Percentiles rank a stretch among this genome's conserved stretches.
phyloP scores from a whole-genome alignment of 495 filamentous ascomycete species.

The Penicillium simplicissimum region DNA sequence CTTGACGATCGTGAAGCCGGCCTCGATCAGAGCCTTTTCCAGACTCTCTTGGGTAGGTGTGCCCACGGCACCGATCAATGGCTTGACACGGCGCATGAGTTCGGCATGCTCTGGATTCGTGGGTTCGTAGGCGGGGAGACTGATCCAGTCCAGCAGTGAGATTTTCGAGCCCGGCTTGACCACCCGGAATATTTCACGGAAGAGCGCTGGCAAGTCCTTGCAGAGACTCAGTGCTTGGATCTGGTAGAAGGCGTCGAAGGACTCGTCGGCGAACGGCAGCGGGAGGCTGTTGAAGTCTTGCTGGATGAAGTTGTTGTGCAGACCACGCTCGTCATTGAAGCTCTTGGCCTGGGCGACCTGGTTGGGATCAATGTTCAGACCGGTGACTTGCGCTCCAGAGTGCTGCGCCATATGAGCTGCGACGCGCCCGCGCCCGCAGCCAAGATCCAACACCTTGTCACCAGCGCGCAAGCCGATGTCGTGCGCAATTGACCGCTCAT shows the following conservation, averaged over 20 bases:
- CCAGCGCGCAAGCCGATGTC: constrained; percentile 53
- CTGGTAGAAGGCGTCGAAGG: constrained; percentile 65
- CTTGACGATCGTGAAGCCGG: constrained; percentile 54
- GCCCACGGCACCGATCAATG: constrained; percentile 62
- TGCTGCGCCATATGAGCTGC: constrained; percentile 61
- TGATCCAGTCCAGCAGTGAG: constrained; percentile 61
- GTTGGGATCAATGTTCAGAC: constrained; percentile 63
- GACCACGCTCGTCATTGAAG: constrained; percentile 51
- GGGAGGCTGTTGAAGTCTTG: constrained; percentile 61
- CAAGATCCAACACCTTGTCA: constrained; percentile 57
- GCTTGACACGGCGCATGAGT: constrained; percentile 63
- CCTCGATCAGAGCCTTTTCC: constrained; percentile 50
- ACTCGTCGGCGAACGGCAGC: constrained; percentile 54
- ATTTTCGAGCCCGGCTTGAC: constrained; percentile 59
- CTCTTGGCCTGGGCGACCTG: constrained; percentile 57
- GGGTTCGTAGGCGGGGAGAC: constrained; percentile 55
- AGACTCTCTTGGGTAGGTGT: constrained; percentile 58
- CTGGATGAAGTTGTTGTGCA: constrained; percentile 54
- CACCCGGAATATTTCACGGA: constrained; percentile 56
- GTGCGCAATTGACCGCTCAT: constrained; percentile 57
- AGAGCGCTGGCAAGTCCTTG: constrained; percentile 54
- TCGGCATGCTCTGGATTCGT: constrained; percentile 54
- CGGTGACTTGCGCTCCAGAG: constrained; percentile 57
- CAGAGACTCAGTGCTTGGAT: constrained; percentile 63
- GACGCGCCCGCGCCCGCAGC: constrained; percentile 61